These are phyloP conservation scores for Saturnispora hagleri DNA, from an alignment of 805 yeast species.

Conservation along the genomic window DNA sequence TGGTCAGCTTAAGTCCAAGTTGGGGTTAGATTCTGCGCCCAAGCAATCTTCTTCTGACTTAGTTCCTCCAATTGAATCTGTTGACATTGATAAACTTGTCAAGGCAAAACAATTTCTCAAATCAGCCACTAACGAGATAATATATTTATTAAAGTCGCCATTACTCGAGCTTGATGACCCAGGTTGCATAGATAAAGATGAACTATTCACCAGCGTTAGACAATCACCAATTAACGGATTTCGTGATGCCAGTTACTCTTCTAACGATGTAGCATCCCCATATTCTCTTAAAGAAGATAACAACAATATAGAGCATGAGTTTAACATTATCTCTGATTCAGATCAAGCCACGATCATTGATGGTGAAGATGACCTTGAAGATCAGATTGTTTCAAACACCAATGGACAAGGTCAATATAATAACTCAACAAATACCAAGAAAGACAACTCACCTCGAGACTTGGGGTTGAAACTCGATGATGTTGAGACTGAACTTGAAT, in stretches of 20 bases:
- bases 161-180: slow-evolving; percentile 25
- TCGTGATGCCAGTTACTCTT: slow-evolving; percentile 1
- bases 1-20: slow-evolving; percentile 26
- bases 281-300: slow-evolving; percentile 2
- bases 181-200: slow-evolving; percentile 13
- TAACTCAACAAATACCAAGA: neutral
- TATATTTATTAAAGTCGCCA: slow-evolving; percentile 28
- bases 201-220: slow-evolving; percentile 8
- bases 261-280: slow-evolving; percentile 2
- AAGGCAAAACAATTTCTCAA: slow-evolving; percentile 28
- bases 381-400: neutral
- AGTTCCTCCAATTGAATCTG: slow-evolving; percentile 13
- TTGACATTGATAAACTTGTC: slow-evolving; percentile 23
- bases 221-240: neutral
- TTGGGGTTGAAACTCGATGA: neutral
- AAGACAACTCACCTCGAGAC: neutral
- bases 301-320: slow-evolving; percentile 2
- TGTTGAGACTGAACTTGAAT: slow-evolving; percentile 7
- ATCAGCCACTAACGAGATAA: slow-evolving; percentile 29
- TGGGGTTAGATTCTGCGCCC: neutral
- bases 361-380: slow-evolving; percentile 4
- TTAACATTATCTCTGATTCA: slow-evolving; percentile 3
- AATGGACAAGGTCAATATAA: neutral
- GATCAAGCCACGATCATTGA: slow-evolving; percentile 20
- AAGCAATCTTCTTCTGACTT: neutral